phyloP scores from a whole-genome alignment of 257 asterid genomes.

The Nicotiana otophora region DNA sequence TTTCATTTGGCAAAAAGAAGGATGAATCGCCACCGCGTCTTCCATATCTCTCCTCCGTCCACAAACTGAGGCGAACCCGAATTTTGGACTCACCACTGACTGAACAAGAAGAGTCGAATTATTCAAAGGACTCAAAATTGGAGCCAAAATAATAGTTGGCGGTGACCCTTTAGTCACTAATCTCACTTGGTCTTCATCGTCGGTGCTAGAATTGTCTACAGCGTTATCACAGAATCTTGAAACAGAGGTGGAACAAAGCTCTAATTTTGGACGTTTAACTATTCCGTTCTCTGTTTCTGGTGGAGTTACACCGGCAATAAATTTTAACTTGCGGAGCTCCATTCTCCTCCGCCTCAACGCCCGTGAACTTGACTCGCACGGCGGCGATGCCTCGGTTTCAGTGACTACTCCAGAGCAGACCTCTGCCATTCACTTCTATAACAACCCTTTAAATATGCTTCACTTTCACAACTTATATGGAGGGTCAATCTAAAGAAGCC shows the following conservation, averaged over 20 bases:
- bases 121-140: constrained; percentile 8
- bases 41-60: constrained; percentile 81
- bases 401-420: constrained; percentile 43
- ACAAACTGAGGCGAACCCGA: constrained; percentile 54
- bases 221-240: constrained; percentile 22
- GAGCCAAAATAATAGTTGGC: constrained; percentile 11
- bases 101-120: background rate
- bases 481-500: background rate
- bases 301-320: constrained; percentile 14
- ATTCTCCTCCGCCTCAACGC: constrained; percentile 48
- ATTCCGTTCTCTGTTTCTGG: background rate
- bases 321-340: constrained; percentile 38
- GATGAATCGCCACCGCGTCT: constrained; percentile 64
- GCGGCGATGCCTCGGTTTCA: constrained; percentile 30
- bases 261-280: constrained; percentile 34
- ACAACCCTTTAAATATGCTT: background rate
- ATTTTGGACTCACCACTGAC: constrained; percentile 28
- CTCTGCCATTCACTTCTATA: constrained; percentile 47
- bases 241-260: constrained; percentile 1
- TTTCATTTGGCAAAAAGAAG: constrained; percentile 34
- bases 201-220: constrained; percentile 14
- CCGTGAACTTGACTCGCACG: constrained; percentile 31
- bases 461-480: background rate
- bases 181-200: background rate
- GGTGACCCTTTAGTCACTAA: background rate